Evolutionary conservation across 1,284 basidiomycete genomes (phyloP).

Genomic region (Entoloma clypeatum): DNA sequence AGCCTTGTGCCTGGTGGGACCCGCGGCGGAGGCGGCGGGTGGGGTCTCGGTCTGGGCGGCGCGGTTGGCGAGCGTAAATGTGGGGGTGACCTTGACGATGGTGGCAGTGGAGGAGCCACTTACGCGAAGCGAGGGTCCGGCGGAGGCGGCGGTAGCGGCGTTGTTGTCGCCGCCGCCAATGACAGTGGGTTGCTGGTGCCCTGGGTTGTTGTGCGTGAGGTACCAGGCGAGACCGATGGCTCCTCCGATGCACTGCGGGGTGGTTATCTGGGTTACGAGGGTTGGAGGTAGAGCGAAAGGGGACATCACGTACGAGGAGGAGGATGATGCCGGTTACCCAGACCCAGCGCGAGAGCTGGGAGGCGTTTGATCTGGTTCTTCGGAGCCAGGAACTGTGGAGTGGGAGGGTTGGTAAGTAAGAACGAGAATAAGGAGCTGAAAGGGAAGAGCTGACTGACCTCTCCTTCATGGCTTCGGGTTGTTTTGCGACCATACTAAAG

Average conservation of each 20-base stretch:
- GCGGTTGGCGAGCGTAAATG: too few species aligned
- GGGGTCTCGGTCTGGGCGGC: too few species aligned
- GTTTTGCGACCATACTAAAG: conserved; percentile 78
- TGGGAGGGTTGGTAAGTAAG: conserved; percentile 10
- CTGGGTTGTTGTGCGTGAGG: conserved; percentile 46
- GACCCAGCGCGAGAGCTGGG: conserved; percentile 58
- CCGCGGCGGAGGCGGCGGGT: too few species aligned
- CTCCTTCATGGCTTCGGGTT: conserved; percentile 42
- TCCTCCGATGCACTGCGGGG: conserved; percentile 42
- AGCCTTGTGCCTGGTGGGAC: too few species aligned
- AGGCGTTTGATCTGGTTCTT: conserved; percentile 52
- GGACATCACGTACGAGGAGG: conserved; percentile 42
- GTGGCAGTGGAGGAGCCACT: too few species aligned
- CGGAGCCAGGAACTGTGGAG: conserved; percentile 57
- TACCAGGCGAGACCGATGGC: conserved; percentile 60
- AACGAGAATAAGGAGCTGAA: conserved; percentile 2
- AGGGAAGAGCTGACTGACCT: conserved; percentile 36
- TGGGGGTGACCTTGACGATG: too few species aligned
- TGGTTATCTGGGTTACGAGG: conserved; percentile 2
- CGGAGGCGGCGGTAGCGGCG: conserved; percentile 18
- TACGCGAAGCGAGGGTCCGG: too few species aligned
- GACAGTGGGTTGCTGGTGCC: conserved; percentile 50
- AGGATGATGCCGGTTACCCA: conserved; percentile 63
- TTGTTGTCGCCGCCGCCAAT: conserved; percentile 67
- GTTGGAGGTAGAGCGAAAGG: conserved; percentile 4